Evolutionary conservation across 176 grass and related monocot species (phyloP).

Genomic region (Aegilops sharonensis): DNA sequence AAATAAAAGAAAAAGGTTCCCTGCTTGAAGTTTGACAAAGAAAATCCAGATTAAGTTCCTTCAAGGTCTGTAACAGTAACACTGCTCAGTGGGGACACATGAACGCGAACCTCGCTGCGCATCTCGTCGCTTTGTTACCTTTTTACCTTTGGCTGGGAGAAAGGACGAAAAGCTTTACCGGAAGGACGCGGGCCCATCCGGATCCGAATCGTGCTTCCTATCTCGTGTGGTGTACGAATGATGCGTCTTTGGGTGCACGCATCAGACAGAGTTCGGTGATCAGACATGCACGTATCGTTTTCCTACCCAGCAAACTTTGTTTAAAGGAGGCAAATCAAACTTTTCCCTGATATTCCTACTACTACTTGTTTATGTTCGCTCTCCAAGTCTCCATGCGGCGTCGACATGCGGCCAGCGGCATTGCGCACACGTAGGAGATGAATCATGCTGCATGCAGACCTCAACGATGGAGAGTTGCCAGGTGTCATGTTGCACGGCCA

Average conservation of each 20-base stretch:
- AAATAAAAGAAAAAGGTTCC: background rate
- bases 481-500: background rate
- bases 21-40: background rate
- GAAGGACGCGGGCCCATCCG: background rate
- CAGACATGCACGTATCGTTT: background rate
- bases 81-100: background rate
- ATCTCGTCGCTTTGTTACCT: background rate
- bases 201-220: background rate
- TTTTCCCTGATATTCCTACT: background rate
- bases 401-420: background rate
- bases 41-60: no score
- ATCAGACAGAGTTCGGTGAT: slow-evolving; percentile 5
- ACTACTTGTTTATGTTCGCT: background rate
- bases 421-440: background rate
- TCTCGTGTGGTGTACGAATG: background rate
- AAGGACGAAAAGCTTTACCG: background rate
- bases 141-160: background rate
- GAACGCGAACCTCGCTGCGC: background rate
- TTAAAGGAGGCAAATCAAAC: slow-evolving; percentile 20
- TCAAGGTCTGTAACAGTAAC: no score
- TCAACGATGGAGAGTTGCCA: background rate
- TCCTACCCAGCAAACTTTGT: background rate
- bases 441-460: background rate
- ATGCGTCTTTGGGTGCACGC: background rate
- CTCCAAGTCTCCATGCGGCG: background rate